phyloP scores from a whole-genome alignment of 805 yeast genomes.

The Myxozyma lipomycoides region DNA sequence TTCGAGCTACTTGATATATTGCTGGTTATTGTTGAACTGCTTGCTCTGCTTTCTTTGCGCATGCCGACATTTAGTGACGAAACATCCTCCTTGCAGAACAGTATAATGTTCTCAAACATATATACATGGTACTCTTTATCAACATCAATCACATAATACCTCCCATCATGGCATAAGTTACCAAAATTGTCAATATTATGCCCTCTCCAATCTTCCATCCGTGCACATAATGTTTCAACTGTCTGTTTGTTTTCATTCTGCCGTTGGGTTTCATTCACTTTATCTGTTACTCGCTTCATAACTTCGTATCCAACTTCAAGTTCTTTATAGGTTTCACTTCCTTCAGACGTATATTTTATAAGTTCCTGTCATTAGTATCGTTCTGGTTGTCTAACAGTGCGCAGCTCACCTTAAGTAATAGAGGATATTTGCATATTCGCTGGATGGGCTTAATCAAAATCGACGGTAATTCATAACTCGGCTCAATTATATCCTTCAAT shows the following conservation, averaged over 20 bases:
- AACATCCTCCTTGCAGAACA: slow-evolving; percentile 51
- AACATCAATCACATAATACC: slow-evolving; percentile 47
- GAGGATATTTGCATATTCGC: slow-evolving; percentile 91
- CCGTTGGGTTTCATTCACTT: slow-evolving; percentile 91
- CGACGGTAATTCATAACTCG: slow-evolving; percentile 83
- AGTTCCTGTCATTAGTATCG: slow-evolving; percentile 44
- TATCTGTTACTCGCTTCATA: slow-evolving; percentile 77
- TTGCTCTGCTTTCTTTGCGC: neutral
- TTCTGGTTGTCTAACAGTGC: neutral
- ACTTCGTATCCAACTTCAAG: slow-evolving; percentile 64
- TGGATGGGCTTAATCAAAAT: slow-evolving; percentile 92
- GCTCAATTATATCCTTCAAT: slow-evolving; percentile 56
- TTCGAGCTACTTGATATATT: neutral
- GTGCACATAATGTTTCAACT: slow-evolving; percentile 61
- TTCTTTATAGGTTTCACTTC: slow-evolving; percentile 59
- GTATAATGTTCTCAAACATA: slow-evolving; percentile 68
- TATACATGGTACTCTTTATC: slow-evolving; percentile 89
- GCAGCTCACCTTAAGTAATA: slow-evolving; percentile 47
- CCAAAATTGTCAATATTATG: slow-evolving; percentile 77
- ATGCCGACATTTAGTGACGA: neutral
- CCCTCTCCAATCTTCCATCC: slow-evolving; percentile 91
- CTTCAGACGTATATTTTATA: slow-evolving; percentile 56
- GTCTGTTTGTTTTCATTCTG: slow-evolving; percentile 78
- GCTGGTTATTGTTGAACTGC: neutral
- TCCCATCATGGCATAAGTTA: slow-evolving; percentile 61